A percentile compares a stretch with the other conserved stretches of the same genome.
Evolutionary conservation across 2,329 filamentous ascomycete genomes (phyloP).

Genomic region (Uncinocarpus reesii): DNA sequence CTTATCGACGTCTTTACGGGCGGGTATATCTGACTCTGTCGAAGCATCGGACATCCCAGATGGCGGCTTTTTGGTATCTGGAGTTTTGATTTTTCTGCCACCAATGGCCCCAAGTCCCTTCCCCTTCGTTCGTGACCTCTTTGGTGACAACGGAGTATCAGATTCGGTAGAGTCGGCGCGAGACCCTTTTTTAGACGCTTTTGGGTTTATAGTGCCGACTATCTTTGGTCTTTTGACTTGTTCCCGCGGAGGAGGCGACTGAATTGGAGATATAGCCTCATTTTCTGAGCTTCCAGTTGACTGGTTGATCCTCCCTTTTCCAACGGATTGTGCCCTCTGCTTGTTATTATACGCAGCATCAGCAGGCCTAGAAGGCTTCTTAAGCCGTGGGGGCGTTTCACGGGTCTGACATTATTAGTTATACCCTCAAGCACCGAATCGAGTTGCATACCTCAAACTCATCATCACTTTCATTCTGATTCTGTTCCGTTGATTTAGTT

Average conservation of each 20-base stretch:
- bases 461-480: slow-evolving; percentile 25
- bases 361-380: not conserved
- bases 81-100: slow-evolving; percentile 10
- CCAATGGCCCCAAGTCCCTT: slow-evolving; percentile 15
- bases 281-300: slow-evolving; percentile 1
- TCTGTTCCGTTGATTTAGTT: slow-evolving; percentile 16
- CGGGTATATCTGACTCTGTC: not conserved
- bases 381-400: slow-evolving; percentile 27
- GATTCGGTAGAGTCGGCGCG: slow-evolving; percentile 12
- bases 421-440: not conserved
- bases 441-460: slow-evolving; percentile 30
- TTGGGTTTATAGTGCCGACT: slow-evolving; percentile 17
- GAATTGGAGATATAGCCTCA: not conserved
- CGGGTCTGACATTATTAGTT: slow-evolving; percentile 23
- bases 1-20: not conserved
- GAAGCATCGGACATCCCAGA: not conserved
- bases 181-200: not conserved
- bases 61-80: not conserved
- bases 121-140: slow-evolving; percentile 8
- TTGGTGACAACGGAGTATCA: slow-evolving; percentile 2
- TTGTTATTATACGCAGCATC: not conserved
- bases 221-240: slow-evolving; percentile 13
- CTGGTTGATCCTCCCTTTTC: not conserved
- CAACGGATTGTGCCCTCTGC: not conserved
- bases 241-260: slow-evolving; percentile 7